phyloP scores from a whole-genome alignment of 441 rosid genomes.

The Croton setiger region DNA sequence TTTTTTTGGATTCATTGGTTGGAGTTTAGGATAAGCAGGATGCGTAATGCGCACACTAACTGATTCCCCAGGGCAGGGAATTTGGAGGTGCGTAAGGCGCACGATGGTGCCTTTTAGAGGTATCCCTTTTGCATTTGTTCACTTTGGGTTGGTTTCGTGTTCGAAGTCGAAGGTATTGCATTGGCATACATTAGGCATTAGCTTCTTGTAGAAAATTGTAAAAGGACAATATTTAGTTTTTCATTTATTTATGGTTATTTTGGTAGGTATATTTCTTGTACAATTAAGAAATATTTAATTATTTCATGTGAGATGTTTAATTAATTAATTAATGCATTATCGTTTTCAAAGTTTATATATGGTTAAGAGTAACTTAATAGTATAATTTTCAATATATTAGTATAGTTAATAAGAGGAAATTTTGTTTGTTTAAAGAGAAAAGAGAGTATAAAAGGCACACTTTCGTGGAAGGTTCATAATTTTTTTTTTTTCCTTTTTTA shows the following conservation, averaged over 20 bases:
- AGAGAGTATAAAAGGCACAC: too few relatives aligned
- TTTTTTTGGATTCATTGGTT: not conserved
- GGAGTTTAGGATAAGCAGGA: not conserved
- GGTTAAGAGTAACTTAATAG: too few relatives aligned
- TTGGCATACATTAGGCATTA: too few relatives aligned
- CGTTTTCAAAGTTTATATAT: too few relatives aligned
- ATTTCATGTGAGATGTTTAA: not conserved
- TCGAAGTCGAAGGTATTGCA: too few relatives aligned
- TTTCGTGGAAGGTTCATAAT: too few relatives aligned
- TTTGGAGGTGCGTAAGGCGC: constrained; percentile 14
- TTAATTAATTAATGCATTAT: too few relatives aligned
- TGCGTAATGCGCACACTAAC: constrained; percentile 27
- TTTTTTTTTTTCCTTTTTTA: too few relatives aligned
- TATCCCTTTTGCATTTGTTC: not conserved
- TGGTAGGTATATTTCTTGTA: not conserved
- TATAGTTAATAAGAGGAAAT: too few relatives aligned
- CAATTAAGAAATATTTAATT: too few relatives aligned
- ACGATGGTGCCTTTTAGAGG: not conserved
- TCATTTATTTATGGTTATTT: not conserved
- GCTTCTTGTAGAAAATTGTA: constrained; percentile 9
- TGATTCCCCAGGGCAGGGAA: not conserved
- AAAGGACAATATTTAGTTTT: not conserved
- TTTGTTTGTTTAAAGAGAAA: too few relatives aligned
- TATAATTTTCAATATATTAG: too few relatives aligned
- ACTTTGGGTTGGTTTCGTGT: constrained; percentile 12